A percentile compares a stretch with the other conserved stretches of the same genome.
phyloP scores from a whole-genome alignment of 75 land plant genomes.

The Cunninghamia lanceolata region DNA sequence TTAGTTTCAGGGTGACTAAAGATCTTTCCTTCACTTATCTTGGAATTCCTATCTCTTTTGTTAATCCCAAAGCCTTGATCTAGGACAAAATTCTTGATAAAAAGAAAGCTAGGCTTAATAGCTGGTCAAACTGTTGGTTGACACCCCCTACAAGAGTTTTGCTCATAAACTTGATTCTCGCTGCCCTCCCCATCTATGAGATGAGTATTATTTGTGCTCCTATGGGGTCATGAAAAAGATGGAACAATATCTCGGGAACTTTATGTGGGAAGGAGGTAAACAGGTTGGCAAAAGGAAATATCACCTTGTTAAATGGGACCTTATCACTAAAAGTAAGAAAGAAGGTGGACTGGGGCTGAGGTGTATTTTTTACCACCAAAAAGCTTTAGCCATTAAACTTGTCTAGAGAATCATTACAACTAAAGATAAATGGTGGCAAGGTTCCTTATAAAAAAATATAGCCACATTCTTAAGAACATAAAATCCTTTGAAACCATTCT shows the following conservation, averaged over 20 bases:
- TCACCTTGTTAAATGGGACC: no score
- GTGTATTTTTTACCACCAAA: background rate
- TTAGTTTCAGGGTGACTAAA: background rate
- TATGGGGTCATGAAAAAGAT: background rate
- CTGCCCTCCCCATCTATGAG: background rate
- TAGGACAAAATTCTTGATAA: no score
- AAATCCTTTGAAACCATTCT: background rate
- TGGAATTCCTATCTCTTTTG: background rate
- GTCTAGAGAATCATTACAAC: background rate
- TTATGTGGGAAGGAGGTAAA: no score
- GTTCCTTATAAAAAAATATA: background rate
- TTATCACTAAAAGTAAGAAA: background rate
- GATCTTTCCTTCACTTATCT: background rate
- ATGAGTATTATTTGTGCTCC: background rate
- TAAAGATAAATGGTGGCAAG: background rate
- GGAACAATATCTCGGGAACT: no score
- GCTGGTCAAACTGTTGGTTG: no score
- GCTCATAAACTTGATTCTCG: background rate
- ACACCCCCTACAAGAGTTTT: background rate
- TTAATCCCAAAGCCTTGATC: no score
- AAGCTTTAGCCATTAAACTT: background rate
- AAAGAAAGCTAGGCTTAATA: no score
- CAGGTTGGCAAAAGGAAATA: no score
- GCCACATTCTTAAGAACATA: no score
- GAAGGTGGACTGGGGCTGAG: background rate